Conservation (phyloP, 805 yeast genomes). For the Peterozyma toletana region DNA sequence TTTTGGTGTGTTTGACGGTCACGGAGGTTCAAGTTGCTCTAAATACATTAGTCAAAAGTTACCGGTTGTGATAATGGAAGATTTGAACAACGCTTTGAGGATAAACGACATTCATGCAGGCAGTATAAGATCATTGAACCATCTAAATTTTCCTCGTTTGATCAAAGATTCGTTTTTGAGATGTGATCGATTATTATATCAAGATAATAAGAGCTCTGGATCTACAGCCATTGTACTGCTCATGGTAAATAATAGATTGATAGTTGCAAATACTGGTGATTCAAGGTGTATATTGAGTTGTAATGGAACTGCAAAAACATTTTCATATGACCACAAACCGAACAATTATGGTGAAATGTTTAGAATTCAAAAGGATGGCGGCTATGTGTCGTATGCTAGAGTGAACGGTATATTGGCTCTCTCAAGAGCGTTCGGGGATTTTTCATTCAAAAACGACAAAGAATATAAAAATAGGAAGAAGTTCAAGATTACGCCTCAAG, state of each 20-base stretch:
- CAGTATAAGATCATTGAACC: slow-evolving; percentile 10
- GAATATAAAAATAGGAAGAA: slow-evolving; percentile 23
- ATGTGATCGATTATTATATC: slow-evolving; percentile 37
- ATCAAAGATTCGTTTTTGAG: slow-evolving; percentile 36
- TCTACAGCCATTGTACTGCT: slow-evolving; percentile 44
- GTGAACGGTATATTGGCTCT: slow-evolving; percentile 54
- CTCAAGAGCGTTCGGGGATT: slow-evolving; percentile 63
- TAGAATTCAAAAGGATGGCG: slow-evolving; percentile 52
- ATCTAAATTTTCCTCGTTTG: slow-evolving; percentile 19
- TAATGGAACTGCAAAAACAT: slow-evolving; percentile 46
- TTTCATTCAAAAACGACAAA: slow-evolving; percentile 34
- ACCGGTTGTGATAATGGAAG: slow-evolving; percentile 26
- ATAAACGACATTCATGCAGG: not conserved
- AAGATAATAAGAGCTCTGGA: slow-evolving; percentile 37
- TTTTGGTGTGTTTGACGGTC: slow-evolving; percentile 78
- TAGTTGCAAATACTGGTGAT: slow-evolving; percentile 73
- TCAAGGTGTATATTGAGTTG: slow-evolving; percentile 56
- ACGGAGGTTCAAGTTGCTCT: slow-evolving; percentile 66
- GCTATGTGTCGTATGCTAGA: slow-evolving; percentile 52
- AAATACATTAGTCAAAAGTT: slow-evolving; percentile 39
- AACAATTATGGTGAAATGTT: slow-evolving; percentile 50
- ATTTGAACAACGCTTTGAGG: slow-evolving; percentile 13
- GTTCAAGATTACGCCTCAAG: slow-evolving; percentile 38
- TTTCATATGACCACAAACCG: slow-evolving; percentile 65
- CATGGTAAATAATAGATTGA: slow-evolving; percentile 31